phyloP scores from a whole-genome alignment of 2,329 filamentous ascomycete genomes.

The Talaromyces marneffei region DNA sequence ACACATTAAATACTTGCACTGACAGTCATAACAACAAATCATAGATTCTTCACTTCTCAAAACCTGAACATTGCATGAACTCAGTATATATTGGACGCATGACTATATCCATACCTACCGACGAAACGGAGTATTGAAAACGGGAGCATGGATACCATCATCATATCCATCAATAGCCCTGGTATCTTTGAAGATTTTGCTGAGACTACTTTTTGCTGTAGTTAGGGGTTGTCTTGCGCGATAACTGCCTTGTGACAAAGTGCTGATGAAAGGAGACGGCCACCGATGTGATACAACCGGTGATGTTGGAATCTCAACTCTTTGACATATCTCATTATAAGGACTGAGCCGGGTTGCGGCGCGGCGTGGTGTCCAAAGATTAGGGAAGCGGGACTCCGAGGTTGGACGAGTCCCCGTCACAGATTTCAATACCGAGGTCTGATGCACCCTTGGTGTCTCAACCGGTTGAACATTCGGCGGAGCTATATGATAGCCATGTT shows the following conservation, averaged over 20 bases:
- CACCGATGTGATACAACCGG: not conserved
- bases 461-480: not conserved
- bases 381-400: conserved; percentile 3
- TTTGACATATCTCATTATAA: not conserved
- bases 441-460: not conserved
- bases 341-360: not conserved
- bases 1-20: not conserved
- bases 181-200: not conserved
- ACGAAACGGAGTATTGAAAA: conserved; percentile 10
- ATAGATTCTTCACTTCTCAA: not conserved
- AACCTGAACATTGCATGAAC: not conserved
- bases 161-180: not conserved
- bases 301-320: not conserved
- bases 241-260: not conserved
- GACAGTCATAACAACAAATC: not conserved
- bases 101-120: not conserved
- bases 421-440: not conserved
- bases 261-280: not conserved
- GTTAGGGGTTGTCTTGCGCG: not conserved
- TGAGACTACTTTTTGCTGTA: not conserved
- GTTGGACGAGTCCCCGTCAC: not conserved
- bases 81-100: not conserved
- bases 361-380: not conserved
- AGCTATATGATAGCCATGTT: not conserved
- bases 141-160: not conserved